Conservation (phyloP, 495 filamentous ascomycete species). For the Cryomyces antarcticus region DNA sequence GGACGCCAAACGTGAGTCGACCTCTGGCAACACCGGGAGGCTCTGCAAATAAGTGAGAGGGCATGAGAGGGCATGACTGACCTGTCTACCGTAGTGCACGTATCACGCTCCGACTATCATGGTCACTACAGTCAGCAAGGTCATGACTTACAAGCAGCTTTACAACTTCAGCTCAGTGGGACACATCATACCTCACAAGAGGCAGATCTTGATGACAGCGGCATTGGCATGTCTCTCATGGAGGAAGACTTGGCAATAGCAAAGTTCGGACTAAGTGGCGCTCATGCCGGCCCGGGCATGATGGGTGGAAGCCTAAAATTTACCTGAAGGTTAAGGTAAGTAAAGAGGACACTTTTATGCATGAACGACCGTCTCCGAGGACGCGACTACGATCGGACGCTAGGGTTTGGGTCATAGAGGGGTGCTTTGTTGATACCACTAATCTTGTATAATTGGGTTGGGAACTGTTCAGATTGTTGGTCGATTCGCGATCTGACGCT, state of each 20-base stretch:
- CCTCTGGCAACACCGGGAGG: too few relatives aligned
- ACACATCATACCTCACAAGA: conserved; percentile 1
- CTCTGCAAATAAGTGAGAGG: too few relatives aligned
- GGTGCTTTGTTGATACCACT: not conserved
- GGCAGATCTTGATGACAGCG: conserved; percentile 41
- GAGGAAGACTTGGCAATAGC: conserved; percentile 35
- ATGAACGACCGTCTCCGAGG: not conserved
- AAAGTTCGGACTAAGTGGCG: conserved; percentile 19
- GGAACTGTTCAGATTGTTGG: too few relatives aligned
- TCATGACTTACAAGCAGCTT: too few relatives aligned
- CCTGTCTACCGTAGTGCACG: too few relatives aligned
- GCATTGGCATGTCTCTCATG: conserved; percentile 42
- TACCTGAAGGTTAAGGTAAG: not conserved
- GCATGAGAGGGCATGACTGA: too few relatives aligned
- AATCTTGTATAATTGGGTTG: not conserved
- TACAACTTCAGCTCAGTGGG: too few relatives aligned
- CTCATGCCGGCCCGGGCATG: not conserved
- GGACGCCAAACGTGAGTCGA: not conserved
- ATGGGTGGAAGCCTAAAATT: not conserved
- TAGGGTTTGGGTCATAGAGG: not conserved
- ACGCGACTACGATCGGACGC: not conserved
- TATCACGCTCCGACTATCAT: too few relatives aligned
- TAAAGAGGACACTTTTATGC: not conserved
- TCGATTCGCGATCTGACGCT: too few relatives aligned
- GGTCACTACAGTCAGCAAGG: too few relatives aligned